A percentile compares a stretch with the other conserved stretches of the same genome.
Conservation (phyloP, 208 protist genomes). For the Trichomonas vaginalis region DNA sequence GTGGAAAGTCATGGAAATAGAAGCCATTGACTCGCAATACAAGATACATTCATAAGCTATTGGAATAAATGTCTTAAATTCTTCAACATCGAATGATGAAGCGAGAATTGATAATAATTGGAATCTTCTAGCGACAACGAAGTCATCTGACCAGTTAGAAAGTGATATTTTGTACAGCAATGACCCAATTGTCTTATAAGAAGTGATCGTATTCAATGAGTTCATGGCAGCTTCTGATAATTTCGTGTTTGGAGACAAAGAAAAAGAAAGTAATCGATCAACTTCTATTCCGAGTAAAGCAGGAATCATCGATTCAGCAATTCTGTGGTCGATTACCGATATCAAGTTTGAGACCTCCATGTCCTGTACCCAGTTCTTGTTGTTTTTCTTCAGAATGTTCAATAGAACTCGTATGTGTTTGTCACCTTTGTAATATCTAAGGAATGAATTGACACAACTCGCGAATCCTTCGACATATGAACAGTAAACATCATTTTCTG, state of each 20-base stretch:
- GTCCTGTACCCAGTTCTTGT: slow-evolving; percentile 6
- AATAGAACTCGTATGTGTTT: neutral
- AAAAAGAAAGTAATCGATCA: neutral
- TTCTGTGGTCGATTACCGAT: neutral
- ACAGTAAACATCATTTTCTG: neutral
- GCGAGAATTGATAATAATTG: neutral
- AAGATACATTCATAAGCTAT: neutral
- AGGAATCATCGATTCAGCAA: neutral
- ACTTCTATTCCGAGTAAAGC: neutral
- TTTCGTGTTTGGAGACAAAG: neutral
- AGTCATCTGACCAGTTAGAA: neutral
- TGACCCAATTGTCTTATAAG: neutral
- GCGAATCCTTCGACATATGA: neutral
- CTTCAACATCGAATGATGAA: neutral
- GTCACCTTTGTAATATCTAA: neutral
- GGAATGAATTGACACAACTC: neutral
- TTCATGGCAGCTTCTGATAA: neutral
- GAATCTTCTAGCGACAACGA: neutral
- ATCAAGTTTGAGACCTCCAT: neutral
- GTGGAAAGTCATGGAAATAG: neutral
- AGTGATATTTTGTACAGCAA: neutral
- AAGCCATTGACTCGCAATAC: neutral
- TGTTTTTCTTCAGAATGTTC: neutral
- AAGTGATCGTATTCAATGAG: neutral
- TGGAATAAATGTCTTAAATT: neutral